phyloP scores from a whole-genome alignment of 164 flowering plant species.

The Dillenia turbinata region DNA sequence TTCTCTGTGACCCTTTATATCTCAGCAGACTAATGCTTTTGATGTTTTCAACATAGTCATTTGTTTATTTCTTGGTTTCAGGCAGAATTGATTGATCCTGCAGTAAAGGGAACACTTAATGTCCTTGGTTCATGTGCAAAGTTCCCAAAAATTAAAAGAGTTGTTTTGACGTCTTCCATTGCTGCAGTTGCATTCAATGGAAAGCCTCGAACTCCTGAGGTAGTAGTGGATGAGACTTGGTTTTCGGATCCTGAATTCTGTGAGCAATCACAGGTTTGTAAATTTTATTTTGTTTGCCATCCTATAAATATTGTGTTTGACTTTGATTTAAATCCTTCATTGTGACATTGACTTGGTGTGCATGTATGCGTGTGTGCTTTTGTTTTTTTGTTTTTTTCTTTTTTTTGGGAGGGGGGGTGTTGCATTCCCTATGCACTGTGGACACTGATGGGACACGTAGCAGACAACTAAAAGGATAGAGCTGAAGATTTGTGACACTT shows the following conservation, averaged over 20 bases:
- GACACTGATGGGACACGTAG: no score
- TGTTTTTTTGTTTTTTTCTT: background rate
- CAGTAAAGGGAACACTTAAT: constrained; percentile 63
- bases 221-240: constrained; percentile 64
- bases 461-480: no score
- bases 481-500: no score
- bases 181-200: constrained; percentile 43
- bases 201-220: constrained; percentile 36
- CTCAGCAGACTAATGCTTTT: no score
- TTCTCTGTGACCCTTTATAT: no score
- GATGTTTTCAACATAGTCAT: background rate
- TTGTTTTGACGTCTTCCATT: constrained; percentile 56
- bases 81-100: constrained; percentile 58
- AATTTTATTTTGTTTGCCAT: background rate
- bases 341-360: no score
- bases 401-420: background rate
- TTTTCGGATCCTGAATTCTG: constrained; percentile 41
- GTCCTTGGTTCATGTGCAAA: constrained; percentile 51
- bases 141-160: constrained; percentile 41
- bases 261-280: constrained; percentile 29
- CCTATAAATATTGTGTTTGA: background rate
- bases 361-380: background rate
- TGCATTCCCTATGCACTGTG: no score
- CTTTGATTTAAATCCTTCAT: no score
- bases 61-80: constrained; percentile 19